Conservation (phyloP, 306 rosid species). For the Cicer yamashitae region DNA sequence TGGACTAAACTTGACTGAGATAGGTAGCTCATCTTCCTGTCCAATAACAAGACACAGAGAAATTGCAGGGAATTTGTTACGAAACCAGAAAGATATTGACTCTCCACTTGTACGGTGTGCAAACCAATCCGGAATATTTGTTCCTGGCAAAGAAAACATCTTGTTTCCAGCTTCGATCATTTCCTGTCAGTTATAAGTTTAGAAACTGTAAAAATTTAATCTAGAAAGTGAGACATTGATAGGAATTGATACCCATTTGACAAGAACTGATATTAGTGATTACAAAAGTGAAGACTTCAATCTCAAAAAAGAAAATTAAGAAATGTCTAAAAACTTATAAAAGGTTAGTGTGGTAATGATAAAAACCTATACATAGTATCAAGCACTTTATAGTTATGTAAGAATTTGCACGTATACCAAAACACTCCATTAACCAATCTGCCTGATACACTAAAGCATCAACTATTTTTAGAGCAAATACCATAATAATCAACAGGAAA, state of each 20-base stretch:
- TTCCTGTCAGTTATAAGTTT: slow-evolving; percentile 2
- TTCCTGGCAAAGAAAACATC: slow-evolving; percentile 21
- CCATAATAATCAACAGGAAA: not conserved
- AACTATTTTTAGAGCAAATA: slow-evolving; percentile 1
- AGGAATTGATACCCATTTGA: not conserved
- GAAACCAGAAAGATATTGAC: slow-evolving; percentile 37
- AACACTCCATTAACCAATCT: not conserved
- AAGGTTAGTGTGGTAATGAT: not conserved
- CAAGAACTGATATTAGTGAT: not conserved
- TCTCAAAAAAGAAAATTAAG: not conserved
- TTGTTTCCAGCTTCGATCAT: not conserved
- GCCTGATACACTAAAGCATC: not conserved
- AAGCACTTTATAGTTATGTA: too few species aligned
- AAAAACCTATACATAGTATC: too few species aligned
- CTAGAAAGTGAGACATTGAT: not conserved
- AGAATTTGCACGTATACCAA: not conserved
- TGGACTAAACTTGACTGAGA: not conserved
- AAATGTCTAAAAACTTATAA: not conserved
- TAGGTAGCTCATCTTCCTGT: not conserved
- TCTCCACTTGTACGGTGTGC: not conserved
- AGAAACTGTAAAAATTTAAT: not conserved
- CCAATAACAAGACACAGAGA: not conserved
- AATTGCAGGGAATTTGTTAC: slow-evolving; percentile 25
- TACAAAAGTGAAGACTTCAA: not conserved
- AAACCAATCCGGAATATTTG: slow-evolving; percentile 34